Evolutionary conservation across 352 stramenopile species (phyloP).

Genomic region (Pythium aquatile): DNA sequence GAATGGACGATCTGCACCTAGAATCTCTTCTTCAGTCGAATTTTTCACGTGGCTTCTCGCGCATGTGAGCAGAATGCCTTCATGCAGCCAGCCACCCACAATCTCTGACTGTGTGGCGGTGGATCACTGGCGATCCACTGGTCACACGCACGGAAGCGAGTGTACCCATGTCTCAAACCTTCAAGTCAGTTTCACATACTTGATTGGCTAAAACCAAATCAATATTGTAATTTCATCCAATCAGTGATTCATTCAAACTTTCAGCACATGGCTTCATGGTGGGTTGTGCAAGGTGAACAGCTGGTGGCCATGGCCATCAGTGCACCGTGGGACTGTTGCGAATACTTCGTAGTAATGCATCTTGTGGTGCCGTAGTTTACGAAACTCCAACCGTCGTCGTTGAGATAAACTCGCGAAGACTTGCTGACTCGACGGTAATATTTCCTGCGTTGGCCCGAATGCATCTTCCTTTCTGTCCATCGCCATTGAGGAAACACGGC

Average conservation of each 20-base stretch:
- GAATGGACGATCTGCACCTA: not conserved
- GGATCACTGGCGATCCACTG: too few relatives aligned
- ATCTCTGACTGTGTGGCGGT: not conserved
- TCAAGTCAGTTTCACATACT: not conserved
- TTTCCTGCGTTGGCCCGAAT: constrained; percentile 1
- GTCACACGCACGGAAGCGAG: not conserved
- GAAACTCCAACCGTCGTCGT: not conserved
- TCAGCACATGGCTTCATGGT: constrained; percentile 11
- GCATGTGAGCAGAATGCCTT: too few relatives aligned
- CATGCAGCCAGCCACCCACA: not conserved
- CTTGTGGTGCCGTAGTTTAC: not conserved
- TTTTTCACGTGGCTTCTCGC: not conserved
- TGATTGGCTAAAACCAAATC: not conserved
- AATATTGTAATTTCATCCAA: not conserved
- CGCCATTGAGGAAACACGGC: constrained; percentile 20
- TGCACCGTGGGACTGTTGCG: constrained; percentile 8
- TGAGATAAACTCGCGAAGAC: not conserved
- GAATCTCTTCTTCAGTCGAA: not conserved
- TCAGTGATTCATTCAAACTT: not conserved
- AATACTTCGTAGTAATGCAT: not conserved
- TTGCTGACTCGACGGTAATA: constrained; percentile 10
- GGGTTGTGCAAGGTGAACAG: constrained; percentile 2
- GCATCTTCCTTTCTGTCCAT: not conserved
- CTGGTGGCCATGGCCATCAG: constrained; percentile 8
- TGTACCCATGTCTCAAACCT: constrained; percentile 1